phyloP scores from a whole-genome alignment of 805 yeast genomes.

The Scheffersomyces stipitis region DNA sequence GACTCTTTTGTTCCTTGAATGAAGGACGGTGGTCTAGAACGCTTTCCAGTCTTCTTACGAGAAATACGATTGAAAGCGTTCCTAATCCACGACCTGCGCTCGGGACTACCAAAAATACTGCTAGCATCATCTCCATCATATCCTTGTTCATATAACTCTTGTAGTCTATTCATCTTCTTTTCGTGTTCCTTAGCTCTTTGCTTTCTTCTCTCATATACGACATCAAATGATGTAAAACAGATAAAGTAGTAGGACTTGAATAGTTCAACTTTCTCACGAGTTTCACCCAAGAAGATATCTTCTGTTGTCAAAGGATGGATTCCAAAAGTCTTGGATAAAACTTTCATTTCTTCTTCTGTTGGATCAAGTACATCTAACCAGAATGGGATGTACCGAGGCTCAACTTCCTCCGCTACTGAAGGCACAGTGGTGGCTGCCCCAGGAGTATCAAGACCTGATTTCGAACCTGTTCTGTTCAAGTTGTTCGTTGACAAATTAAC shows the following conservation, averaged over 20 bases:
- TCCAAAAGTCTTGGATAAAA: conserved; percentile 83
- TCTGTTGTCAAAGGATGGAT: conserved; percentile 96
- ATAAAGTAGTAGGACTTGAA: conserved; percentile 89
- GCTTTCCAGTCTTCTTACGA: conserved; percentile 6
- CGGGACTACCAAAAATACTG: conserved; percentile 16
- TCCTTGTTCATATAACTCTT: conserved; percentile 31
- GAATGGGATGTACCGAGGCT: conserved; percentile 30
- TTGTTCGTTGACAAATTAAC: neutral
- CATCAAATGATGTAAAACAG: conserved; percentile 66
- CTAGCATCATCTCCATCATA: conserved; percentile 3
- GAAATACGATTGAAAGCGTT: too few species aligned
- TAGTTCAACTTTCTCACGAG: conserved; percentile 91
- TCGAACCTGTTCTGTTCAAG: neutral
- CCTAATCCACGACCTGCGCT: conserved; percentile 14
- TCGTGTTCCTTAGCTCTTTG: conserved; percentile 50
- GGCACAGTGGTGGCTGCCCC: conserved; percentile 9
- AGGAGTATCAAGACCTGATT: conserved; percentile 5
- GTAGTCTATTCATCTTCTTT: conserved; percentile 34
- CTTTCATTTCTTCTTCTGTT: conserved; percentile 96
- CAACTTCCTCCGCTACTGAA: conserved; percentile 9
- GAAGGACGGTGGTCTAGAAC: conserved; percentile 1
- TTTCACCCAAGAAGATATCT: conserved; percentile 89
- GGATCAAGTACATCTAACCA: conserved; percentile 95
- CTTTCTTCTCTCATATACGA: conserved; percentile 68
- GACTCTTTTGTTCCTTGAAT: conserved; percentile 13